Base-by-base conservation (phyloP, 2,329 filamentous ascomycete species). In the Aspergillus eucalypticola region DNA sequence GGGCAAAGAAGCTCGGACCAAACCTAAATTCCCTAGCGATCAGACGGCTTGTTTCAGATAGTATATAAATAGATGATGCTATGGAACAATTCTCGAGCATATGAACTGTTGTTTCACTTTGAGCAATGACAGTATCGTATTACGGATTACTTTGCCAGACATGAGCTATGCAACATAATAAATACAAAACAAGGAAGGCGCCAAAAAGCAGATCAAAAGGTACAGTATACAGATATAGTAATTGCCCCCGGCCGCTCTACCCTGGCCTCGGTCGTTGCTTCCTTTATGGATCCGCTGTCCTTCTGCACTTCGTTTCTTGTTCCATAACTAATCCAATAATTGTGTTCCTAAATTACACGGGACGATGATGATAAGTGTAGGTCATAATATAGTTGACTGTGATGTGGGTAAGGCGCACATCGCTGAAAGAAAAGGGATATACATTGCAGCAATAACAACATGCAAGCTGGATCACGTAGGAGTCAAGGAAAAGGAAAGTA, bases 401-500 rank as follows among this genome's bases (percentile, higher is more conserved):
- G 38, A 46, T 17, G 53, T 35, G 41, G 42, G 39, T 39, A 41
- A 42, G 32, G 35, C 17, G 41, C 23, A 42, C 53, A 55, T 27
- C 53, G 23, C 46, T 29, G 25, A 64, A 56, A 51, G 44, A 25
- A 42, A 58, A 61, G 50, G 17, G 39, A 58, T 59, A 58, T 41
- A 57, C 27, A 59, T 42, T 53, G 42, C 41, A 53, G 29, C 38
- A 57, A 57, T 42, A 25, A 32, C 27, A 21, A 46, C 54, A 50
- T 50, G 42, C 53, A 54, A 32, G 56, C 42, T 59, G 60, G 53
- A 48, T 29, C 65, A 60, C 60, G 54, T 56, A 63, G 60, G 41
- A 53, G 65, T 55, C 19, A 64, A 55, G 62, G 46, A 67, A 65
- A 67, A 64, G 56, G 41, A 54, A 53, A 41, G 32, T 35, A 35